A percentile compares a stretch with the other conserved stretches of the same genome.
These are phyloP conservation scores for Lepidium africanum DNA, from an alignment of 345 rosid genomes.

Conservation along the genomic window DNA sequence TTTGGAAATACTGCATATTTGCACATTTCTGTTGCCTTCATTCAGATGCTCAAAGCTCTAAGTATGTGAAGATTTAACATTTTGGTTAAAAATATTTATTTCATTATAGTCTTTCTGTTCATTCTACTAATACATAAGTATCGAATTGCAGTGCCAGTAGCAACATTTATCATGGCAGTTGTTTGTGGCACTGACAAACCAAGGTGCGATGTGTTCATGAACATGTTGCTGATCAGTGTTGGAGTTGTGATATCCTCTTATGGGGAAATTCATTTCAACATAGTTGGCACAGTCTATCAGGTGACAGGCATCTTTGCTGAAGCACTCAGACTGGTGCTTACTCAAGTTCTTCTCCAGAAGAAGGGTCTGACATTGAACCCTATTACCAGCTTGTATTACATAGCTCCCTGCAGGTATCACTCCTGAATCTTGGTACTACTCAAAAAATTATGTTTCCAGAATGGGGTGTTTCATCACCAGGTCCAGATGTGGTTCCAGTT, in stretches of 20 bases:
- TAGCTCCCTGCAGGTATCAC: slow-evolving; percentile 95
- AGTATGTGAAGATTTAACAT: slow-evolving; percentile 45
- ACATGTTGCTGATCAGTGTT: slow-evolving; percentile 94
- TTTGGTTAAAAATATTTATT: slow-evolving; percentile 4
- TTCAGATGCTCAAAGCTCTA: slow-evolving; percentile 98
- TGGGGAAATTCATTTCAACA: slow-evolving; percentile 92
- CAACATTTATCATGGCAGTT: slow-evolving; percentile 82
- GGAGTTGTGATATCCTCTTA: slow-evolving; percentile 94
- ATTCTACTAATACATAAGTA: slow-evolving; percentile 18
- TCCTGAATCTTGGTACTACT: neutral
- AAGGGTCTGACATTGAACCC: slow-evolving; percentile 90
- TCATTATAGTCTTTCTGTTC: neutral
- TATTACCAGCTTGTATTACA: slow-evolving; percentile 87
- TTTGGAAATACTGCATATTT: slow-evolving; percentile 94
- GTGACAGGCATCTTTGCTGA: slow-evolving; percentile 95
- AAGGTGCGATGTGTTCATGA: slow-evolving; percentile 82
- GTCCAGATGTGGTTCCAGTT: neutral
- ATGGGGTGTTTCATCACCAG: neutral
- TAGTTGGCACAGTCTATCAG: slow-evolving; percentile 88
- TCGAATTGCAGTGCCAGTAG: slow-evolving; percentile 89
- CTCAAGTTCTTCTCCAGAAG: slow-evolving; percentile 92
- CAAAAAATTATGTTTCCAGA: neutral
- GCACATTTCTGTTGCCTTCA: slow-evolving; percentile 91
- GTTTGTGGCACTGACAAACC: slow-evolving; percentile 87
- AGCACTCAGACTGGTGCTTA: slow-evolving; percentile 93